A percentile compares a stretch with the other conserved stretches of the same genome.
Conservation (phyloP, 2,329 filamentous ascomycete genomes). For the Fusarium annulatum region DNA sequence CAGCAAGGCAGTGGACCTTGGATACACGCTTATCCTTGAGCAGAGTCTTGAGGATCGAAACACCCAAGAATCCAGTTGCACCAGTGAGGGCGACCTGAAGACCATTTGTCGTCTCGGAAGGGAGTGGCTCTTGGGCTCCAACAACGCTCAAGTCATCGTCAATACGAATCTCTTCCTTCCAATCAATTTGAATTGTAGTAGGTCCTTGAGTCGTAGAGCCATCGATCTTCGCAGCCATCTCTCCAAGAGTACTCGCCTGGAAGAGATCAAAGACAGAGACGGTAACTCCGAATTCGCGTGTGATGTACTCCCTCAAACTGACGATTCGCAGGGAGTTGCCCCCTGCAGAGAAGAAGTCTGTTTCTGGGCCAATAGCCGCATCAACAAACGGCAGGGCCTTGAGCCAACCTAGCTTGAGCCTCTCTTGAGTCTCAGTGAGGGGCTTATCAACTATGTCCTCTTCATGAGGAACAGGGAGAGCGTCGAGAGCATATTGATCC, state of each 20-base stretch:
- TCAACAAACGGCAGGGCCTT: background rate
- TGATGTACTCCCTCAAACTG: background rate
- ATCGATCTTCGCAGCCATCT: slow-evolving; percentile 5
- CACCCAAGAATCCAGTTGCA: background rate
- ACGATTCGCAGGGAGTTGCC: slow-evolving; percentile 3
- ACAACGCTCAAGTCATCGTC: no score
- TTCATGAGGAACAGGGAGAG: background rate
- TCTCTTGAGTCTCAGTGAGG: background rate
- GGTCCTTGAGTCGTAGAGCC: background rate
- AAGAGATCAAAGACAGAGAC: slow-evolving; percentile 7
- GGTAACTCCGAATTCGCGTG: background rate
- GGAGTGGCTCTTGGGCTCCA: rapidly evolving
- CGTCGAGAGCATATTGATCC: background rate
- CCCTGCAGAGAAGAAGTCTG: background rate
- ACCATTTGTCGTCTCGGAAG: background rate
- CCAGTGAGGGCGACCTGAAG: background rate
- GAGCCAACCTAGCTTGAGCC: background rate
- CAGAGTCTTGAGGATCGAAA: background rate
- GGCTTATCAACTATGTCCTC: rapidly evolving
- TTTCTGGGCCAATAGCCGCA: background rate
- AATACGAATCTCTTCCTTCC: background rate
- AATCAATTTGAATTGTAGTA: background rate
- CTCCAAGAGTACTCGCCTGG: background rate
- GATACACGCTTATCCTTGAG: background rate
- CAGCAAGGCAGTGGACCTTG: slow-evolving; percentile 1